A percentile compares a stretch with the other conserved stretches of the same genome.
Conservation (phyloP, 129 eudicot genomes). For the Deinandra increscens region DNA sequence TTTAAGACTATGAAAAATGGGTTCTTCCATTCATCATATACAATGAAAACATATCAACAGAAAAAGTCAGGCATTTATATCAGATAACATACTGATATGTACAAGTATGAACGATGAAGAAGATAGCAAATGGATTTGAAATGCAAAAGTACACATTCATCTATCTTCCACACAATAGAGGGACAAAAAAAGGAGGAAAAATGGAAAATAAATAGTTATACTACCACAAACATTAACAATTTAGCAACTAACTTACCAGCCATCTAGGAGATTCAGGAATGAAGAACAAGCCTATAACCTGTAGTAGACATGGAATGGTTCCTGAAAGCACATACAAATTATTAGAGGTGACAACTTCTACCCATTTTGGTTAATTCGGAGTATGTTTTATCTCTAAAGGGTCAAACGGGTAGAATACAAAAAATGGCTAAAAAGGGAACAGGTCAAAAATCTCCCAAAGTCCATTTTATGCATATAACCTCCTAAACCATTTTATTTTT, state of each 20-base stretch:
- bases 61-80: not conserved
- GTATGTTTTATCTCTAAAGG: not conserved
- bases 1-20: not conserved
- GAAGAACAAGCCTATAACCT: constrained; percentile 59
- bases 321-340: constrained; percentile 42
- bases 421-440: not conserved
- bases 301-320: constrained; percentile 59
- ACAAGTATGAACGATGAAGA: not conserved
- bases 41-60: not conserved
- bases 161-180: not conserved
- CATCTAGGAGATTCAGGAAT: constrained; percentile 95
- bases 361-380: not conserved
- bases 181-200: not conserved
- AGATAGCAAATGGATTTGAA: not conserved
- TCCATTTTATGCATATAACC: not conserved
- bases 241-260: constrained; percentile 58
- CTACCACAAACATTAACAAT: not conserved
- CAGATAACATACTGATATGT: not conserved
- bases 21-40: not conserved
- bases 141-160: not conserved
- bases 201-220: not conserved
- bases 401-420: not conserved
- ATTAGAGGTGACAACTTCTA: not conserved
- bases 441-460: not conserved
- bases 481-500: not conserved